phyloP scores from a whole-genome alignment of 2,329 filamentous ascomycete species.

The Colletotrichum navitas region DNA sequence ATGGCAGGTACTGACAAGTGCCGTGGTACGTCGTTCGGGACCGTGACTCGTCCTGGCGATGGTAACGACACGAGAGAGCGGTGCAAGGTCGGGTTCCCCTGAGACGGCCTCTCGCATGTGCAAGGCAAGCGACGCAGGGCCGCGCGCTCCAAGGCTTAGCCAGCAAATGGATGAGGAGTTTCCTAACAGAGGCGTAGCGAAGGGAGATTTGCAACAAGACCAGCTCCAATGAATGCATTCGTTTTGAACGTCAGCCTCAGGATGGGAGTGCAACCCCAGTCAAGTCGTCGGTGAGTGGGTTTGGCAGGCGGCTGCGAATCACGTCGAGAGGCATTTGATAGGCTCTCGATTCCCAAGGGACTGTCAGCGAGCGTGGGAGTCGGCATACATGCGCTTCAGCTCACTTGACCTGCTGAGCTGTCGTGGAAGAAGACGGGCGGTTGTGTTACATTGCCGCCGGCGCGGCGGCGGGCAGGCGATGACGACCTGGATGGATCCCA shows the following conservation, averaged over 20 bases:
- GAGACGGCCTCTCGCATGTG: constrained; percentile 11
- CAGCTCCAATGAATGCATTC: constrained; percentile 27
- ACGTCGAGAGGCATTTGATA: constrained; percentile 35
- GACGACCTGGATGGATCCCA: neutral
- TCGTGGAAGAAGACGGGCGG: constrained; percentile 17
- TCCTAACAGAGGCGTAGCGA: constrained; percentile 10
- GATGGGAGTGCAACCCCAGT: constrained; percentile 26
- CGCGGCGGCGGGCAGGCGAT: neutral
- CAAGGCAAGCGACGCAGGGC: constrained; percentile 11
- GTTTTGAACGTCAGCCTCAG: constrained; percentile 37
- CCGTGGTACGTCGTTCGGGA: neutral
- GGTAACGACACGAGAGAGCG: constrained; percentile 16
- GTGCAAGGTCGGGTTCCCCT: constrained; percentile 27
- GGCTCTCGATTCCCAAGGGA: constrained; percentile 41
- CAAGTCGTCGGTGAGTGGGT: constrained; percentile 13
- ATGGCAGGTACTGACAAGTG: neutral
- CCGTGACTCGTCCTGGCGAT: constrained; percentile 28
- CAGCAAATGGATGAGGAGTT: constrained; percentile 11
- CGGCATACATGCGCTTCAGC: constrained; percentile 48
- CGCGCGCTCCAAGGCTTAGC: constrained; percentile 33
- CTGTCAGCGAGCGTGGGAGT: constrained; percentile 42
- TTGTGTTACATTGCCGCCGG: constrained; percentile 6
- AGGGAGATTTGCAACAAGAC: constrained; percentile 5
- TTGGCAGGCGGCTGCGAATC: constrained; percentile 29
- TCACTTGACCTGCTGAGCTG: constrained; percentile 47